Evolutionary conservation across 108 stramenopile species (phyloP), one percentile per base, ranked within the genome.

Genomic region (Aurantiochytrium sp.): DNA sequence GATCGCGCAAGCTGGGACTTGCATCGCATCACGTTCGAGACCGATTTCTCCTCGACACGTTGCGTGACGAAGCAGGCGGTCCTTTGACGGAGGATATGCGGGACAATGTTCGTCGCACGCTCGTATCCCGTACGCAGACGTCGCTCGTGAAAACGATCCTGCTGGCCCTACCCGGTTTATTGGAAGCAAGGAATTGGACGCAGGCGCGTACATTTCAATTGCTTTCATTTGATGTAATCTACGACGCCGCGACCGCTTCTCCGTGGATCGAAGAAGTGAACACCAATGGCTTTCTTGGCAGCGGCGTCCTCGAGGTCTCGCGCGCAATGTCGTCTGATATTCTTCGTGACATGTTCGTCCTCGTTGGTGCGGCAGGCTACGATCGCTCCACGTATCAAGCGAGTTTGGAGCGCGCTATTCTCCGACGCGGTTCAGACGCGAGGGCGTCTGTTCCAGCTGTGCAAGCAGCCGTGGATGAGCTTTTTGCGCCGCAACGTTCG

Each of bases 241-340:
- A 83, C 76, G 76, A 83, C 25, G 45, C 45, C 1, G 76, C 19
- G 3, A 53, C 76, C 4, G 64, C 35, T 18, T 47, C 76, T 23
- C 76, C 76, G 51, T 53, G 51, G 51, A 45, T 83, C 51, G 49
- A 53, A 47, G 76, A 83, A 23, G 51, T 83, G 4, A 83, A 83
- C 76, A 83, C 49, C 10, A 83, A 83, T 53, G 76, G 76, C 12
- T 83, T 83, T 53, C 76, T 83, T 6, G 76, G 76, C n/a, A 53
- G 49, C 49, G 76, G 76, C 45, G 28, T 83, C 43, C n/a, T 53
- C 6, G 51, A 47, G 19, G 76, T 83, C 51, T 83, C 76, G 51
- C 12, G 25, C 6, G 76, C 76, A 8, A 53, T 83, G 23, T 43
- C 43, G 6, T 47, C 49, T 55, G 49, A 83, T 2, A 83, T 83